These are phyloP conservation scores for Tremella yokohamensis DNA, from an alignment of 768 basidiomycete species.

Conservation along the genomic window DNA sequence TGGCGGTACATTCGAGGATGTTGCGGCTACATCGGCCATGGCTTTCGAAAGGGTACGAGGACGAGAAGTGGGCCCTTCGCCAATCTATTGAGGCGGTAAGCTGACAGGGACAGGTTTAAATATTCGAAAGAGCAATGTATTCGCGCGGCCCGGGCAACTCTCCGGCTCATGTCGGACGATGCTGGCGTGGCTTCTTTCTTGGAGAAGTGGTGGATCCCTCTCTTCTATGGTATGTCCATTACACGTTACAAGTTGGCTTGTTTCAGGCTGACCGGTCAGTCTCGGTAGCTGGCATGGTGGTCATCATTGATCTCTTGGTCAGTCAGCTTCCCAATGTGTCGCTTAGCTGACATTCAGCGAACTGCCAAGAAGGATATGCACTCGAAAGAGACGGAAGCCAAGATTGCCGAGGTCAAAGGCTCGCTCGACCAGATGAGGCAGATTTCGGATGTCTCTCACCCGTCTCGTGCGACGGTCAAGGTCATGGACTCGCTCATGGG, in stretches of 20 bases:
- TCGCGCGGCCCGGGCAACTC: conserved; percentile 48
- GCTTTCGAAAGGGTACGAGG: conserved; percentile 49
- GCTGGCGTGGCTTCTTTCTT: conserved; percentile 46
- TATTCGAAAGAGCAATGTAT: conserved; percentile 52
- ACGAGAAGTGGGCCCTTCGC: conserved; percentile 35
- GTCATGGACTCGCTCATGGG: conserved; percentile 49
- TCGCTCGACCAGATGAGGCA: conserved; percentile 48
- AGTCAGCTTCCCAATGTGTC: conserved; percentile 7
- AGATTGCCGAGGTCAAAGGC: conserved; percentile 45
- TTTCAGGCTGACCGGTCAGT: conserved; percentile 27
- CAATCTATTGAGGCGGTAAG: background rate
- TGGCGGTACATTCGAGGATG: conserved; percentile 50
- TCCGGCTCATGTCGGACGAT: conserved; percentile 48
- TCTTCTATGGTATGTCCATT: conserved; percentile 45
- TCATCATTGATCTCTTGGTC: conserved; percentile 50
- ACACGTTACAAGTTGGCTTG: no score
- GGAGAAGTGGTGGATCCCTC: conserved; percentile 51
- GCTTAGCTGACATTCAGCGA: conserved; percentile 18
- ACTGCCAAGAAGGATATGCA: conserved; percentile 36
- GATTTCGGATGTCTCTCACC: conserved; percentile 47
- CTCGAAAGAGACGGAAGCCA: conserved; percentile 34
- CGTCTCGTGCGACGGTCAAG: conserved; percentile 46
- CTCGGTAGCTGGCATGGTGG: conserved; percentile 47
- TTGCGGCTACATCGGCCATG: conserved; percentile 51
- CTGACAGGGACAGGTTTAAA: conserved; percentile 38